A percentile compares a stretch with the other conserved stretches of the same genome.
These are phyloP conservation scores for Globisporangium takayamanum DNA, from an alignment of 352 stramenopile species.

Conservation along the genomic window DNA sequence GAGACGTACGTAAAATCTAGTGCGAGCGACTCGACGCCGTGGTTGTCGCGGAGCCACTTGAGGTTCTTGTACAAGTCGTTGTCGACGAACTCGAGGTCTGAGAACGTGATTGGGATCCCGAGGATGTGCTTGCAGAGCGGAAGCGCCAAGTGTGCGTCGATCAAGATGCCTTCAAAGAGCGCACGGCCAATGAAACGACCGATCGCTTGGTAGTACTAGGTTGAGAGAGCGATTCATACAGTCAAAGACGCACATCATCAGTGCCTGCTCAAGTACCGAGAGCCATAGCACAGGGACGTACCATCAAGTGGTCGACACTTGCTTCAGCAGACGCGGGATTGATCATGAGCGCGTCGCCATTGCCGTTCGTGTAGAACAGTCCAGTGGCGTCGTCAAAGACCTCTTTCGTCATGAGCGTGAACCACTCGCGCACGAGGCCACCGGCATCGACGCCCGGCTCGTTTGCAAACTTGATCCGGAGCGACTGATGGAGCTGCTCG, in stretches of 20 bases:
- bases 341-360: conserved; percentile 78
- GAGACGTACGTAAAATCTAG: conserved; percentile 75
- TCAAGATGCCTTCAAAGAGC: conserved; percentile 84
- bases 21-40: conserved; percentile 66
- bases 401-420: conserved; percentile 86
- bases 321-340: conserved; percentile 78
- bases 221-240: background rate
- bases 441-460: conserved; percentile 89
- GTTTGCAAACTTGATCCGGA: conserved; percentile 89
- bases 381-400: conserved; percentile 84
- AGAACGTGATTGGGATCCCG: conserved; percentile 86
- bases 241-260: conserved; percentile 8
- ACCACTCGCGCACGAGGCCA: conserved; percentile 89
- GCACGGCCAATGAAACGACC: conserved; percentile 83
- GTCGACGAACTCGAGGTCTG: conserved; percentile 88
- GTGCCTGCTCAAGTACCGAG: conserved; percentile 6
- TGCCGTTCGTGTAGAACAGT: conserved; percentile 71
- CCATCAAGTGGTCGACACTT: conserved; percentile 82
- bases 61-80: conserved; percentile 83
- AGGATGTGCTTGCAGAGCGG: conserved; percentile 89
- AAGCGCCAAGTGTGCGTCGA: conserved; percentile 77
- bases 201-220: conserved; percentile 80
- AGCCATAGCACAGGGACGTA: conserved; percentile 12
- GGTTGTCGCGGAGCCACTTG: conserved; percentile 79
- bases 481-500: conserved; percentile 80